A percentile compares a stretch with the other conserved stretches of the same genome.
Evolutionary conservation across 1,284 basidiomycete genomes (phyloP).

Genomic region (Cerrena zonata): DNA sequence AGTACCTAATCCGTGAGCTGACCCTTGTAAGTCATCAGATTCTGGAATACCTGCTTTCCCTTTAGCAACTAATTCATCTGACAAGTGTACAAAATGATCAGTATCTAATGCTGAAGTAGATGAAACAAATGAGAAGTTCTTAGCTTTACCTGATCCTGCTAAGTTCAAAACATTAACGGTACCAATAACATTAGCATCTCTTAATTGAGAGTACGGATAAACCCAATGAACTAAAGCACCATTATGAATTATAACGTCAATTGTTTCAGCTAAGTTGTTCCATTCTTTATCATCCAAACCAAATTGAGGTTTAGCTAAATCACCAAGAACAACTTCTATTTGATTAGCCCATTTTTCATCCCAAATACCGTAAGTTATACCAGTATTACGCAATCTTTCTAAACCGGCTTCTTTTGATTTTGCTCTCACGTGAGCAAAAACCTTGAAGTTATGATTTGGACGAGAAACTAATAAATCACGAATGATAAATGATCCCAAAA

Average conservation of each 20-base stretch:
- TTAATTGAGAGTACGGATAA: conserved; percentile 92
- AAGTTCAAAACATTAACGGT: conserved; percentile 83
- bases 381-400: conserved; percentile 68
- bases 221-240: conserved; percentile 99
- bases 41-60: conserved; percentile 73
- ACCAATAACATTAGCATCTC: conserved; percentile 87
- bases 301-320: conserved; percentile 73
- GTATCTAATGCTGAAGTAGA: conserved; percentile 92
- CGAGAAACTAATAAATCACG: conserved; percentile 75
- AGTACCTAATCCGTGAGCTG: conserved; percentile 65
- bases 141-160: conserved; percentile 70
- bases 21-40: conserved; percentile 85
- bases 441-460: conserved; percentile 66
- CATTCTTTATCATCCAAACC: conserved; percentile 70
- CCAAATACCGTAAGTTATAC: conserved; percentile 88
- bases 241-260: conserved; percentile 89
- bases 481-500: conserved; percentile 91
- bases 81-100: conserved; percentile 83
- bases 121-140: conserved; percentile 86
- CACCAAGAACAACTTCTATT: conserved; percentile 82
- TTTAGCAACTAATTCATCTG: conserved; percentile 60
- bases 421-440: conserved; percentile 87
- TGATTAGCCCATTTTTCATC: conserved; percentile 78
- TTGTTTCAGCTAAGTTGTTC: conserved; percentile 65
- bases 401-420: conserved; percentile 66